A percentile compares a stretch with the other conserved stretches of the same genome.
Conservation (phyloP, 352 stramenopile species). For the Globisporangium cystogenes region DNA sequence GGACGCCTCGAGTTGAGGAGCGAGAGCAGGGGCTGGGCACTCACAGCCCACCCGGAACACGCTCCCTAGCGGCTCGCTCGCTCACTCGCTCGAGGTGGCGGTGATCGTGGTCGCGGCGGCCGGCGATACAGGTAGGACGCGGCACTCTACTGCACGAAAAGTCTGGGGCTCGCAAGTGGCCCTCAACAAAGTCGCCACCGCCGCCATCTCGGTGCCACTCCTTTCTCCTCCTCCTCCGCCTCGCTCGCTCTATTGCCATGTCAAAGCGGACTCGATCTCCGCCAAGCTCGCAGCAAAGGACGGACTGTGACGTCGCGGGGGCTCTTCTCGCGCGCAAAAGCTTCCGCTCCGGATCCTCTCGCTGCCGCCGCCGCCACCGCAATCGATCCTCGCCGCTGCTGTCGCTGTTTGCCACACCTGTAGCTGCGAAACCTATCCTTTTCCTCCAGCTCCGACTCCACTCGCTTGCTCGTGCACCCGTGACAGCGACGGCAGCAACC, state of each 20-base stretch:
- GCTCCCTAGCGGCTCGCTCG: too few species aligned
- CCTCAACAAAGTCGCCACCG: background rate
- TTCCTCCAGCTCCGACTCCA: constrained; percentile 1
- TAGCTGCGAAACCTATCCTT: background rate
- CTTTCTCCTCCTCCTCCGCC: too few species aligned
- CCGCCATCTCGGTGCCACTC: background rate
- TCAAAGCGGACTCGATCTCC: background rate
- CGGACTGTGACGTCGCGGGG: background rate
- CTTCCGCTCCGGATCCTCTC: background rate
- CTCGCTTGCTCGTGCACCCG: too few species aligned
- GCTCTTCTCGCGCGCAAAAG: background rate
- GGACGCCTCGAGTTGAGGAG: background rate
- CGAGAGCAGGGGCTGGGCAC: background rate
- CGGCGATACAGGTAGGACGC: background rate
- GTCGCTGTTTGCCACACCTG: too few species aligned
- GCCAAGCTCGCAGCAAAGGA: background rate
- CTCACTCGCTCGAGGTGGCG: background rate
- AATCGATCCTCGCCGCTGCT: too few species aligned
- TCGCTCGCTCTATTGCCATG: background rate
- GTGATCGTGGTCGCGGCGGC: background rate
- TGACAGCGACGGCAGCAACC: too few species aligned
- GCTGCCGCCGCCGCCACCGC: too few species aligned
- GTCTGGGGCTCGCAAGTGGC: background rate
- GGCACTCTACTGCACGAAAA: background rate
- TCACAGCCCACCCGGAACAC: background rate